These are phyloP conservation scores for Metarhizium sp. DNA, from an alignment of 2,329 filamentous ascomycete species.

Conservation along the genomic window DNA sequence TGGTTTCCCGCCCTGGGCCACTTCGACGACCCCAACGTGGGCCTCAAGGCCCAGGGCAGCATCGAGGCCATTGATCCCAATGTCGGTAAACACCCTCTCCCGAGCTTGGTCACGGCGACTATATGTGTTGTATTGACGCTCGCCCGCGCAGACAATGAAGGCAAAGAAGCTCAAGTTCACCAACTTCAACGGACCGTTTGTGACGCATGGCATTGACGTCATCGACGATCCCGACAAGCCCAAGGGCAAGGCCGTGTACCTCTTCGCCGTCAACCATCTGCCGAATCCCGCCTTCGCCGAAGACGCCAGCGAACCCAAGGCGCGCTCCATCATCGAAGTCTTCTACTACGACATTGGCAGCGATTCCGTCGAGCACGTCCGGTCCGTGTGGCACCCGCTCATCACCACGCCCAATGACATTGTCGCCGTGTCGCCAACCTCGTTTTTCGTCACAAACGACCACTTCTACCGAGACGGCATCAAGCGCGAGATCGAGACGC, in stretches of 20 bases:
- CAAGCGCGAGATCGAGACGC: conserved; percentile 37
- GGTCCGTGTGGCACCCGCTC: conserved; percentile 42
- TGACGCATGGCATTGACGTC: conserved; percentile 53
- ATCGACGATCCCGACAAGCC: conserved; percentile 34
- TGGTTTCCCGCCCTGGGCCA: conserved; percentile 43
- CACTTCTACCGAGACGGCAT: conserved; percentile 41
- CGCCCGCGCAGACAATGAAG: conserved; percentile 10
- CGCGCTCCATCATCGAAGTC: conserved; percentile 46
- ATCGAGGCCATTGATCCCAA: conserved; percentile 45
- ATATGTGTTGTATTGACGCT: not conserved
- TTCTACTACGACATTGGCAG: conserved; percentile 44
- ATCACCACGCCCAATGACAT: conserved; percentile 52
- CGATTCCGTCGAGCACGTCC: conserved; percentile 32
- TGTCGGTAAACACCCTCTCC: conserved; percentile 22
- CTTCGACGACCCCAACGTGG: conserved; percentile 30
- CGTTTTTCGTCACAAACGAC: conserved; percentile 52
- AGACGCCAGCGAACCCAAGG: conserved; percentile 22
- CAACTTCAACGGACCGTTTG: conserved; percentile 42
- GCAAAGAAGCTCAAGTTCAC: conserved; percentile 36
- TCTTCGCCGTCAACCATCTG: conserved; percentile 52
- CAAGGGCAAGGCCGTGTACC: conserved; percentile 37
- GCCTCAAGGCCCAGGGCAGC: conserved; percentile 27
- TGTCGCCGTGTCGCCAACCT: conserved; percentile 32
- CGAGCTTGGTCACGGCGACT: not conserved
- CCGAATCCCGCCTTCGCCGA: conserved; percentile 33